Conservation (phyloP, 1,284 basidiomycete species). For the Xerocomus tenax region DNA sequence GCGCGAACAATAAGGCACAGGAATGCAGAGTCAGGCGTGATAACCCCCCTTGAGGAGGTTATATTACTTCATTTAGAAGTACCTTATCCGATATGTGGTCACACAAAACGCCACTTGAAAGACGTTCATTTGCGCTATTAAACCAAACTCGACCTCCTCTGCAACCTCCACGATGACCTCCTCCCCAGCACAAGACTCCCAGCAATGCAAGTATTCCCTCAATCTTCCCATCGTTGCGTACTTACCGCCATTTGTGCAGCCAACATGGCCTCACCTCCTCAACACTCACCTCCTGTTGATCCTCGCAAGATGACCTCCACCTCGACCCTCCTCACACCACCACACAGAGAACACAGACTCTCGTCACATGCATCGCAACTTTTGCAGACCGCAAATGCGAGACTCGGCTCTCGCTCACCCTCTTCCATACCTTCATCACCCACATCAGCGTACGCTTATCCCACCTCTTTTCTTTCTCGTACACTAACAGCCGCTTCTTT, state of each 20-base stretch:
- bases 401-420: slow-evolving; percentile 53
- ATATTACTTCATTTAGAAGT: background rate
- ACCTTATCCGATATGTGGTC: background rate
- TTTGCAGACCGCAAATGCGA: slow-evolving; percentile 32
- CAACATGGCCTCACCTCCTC: slow-evolving; percentile 13
- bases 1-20: background rate
- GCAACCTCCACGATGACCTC: background rate
- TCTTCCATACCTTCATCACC: slow-evolving; percentile 67
- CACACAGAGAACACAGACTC: slow-evolving; percentile 35
- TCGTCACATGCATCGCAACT: slow-evolving; percentile 39
- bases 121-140: slow-evolving; percentile 18
- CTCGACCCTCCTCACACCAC: slow-evolving; percentile 34
- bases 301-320: slow-evolving; percentile 40
- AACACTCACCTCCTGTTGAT: slow-evolving; percentile 32
- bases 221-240: background rate
- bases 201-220: slow-evolving; percentile 12
- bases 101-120: slow-evolving; percentile 13
- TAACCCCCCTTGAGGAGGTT: slow-evolving; percentile 13
- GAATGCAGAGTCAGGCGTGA: background rate
- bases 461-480: slow-evolving; percentile 13
- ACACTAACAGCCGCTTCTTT: slow-evolving; percentile 9
- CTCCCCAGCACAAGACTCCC: slow-evolving; percentile 8
- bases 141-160: slow-evolving; percentile 4
- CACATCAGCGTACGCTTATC: slow-evolving; percentile 51
- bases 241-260: slow-evolving; percentile 6